Conservation (phyloP, 768 basidiomycete genomes). For the Tulasnella sp. region DNA sequence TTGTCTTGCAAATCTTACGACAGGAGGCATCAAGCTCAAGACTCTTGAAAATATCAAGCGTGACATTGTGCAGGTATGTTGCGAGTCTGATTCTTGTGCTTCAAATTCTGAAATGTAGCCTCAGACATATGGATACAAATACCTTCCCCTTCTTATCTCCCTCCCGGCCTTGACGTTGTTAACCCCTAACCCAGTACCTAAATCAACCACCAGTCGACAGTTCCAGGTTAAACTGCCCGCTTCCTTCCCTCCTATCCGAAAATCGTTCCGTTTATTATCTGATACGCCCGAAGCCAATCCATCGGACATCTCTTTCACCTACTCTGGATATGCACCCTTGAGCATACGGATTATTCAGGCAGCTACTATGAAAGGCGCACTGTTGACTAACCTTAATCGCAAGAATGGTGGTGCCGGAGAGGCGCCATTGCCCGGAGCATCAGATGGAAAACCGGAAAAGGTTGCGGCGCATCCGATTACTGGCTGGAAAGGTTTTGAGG, state of each 20-base stretch:
- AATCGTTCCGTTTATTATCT: conserved; percentile 80
- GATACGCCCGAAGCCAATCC: conserved; percentile 57
- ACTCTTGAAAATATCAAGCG: conserved; percentile 76
- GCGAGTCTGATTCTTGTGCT: conserved; percentile 54
- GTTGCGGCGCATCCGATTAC: conserved; percentile 81
- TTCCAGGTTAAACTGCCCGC: conserved; percentile 36
- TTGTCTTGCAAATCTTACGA: conserved; percentile 73
- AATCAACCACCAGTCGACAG: conserved; percentile 29
- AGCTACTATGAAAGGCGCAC: conserved; percentile 78
- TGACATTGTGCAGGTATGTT: conserved; percentile 73
- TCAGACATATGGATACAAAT: conserved; percentile 51
- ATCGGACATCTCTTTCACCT: conserved; percentile 90
- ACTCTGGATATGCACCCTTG: conserved; percentile 93
- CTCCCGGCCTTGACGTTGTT: conserved; percentile 32
- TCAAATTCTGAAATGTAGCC: conserved; percentile 17
- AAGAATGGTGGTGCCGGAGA: conserved; percentile 9
- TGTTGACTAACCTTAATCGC: conserved; percentile 32
- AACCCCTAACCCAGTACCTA: conserved; percentile 52
- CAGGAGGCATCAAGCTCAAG: conserved; percentile 79
- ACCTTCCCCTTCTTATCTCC: conserved; percentile 30
- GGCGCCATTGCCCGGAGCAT: neutral
- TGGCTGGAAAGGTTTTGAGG: conserved; percentile 97
- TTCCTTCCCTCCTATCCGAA: conserved; percentile 58
- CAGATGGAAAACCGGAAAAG: conserved; percentile 28
- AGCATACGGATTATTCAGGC: conserved; percentile 87